Evolutionary conservation across 192 early-diverging fungal species (phyloP), one percentile per base, ranked within the genome.

Genomic region (Podochytrium sp.): DNA sequence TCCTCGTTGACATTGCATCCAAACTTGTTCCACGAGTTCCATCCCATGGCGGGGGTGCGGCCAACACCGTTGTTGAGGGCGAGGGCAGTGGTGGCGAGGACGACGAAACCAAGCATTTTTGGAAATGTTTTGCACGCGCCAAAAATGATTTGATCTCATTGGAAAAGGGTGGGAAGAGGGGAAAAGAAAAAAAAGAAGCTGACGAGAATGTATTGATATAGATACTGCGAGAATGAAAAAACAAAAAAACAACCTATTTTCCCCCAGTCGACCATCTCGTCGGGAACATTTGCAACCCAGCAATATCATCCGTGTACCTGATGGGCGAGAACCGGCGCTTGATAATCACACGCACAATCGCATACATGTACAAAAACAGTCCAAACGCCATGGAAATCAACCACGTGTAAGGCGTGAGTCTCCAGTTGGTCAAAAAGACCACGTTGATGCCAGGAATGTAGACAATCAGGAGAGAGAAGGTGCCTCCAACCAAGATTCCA

Each of bases 261-360:
- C 50, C 66, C 5, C 50, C 58, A 23, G 60, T 63, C 6, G 76
- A 78, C 81, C 81, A 88, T 50, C 90, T 80, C 14, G 90, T 91
- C 55, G 90, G 89, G 68, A 89, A 85, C 90, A 91, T 91, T 59
- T 89, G 84, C 56, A 94, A 84, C 18, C 91, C 92, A 57, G 81
- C 57, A 65, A 93, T 93, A 84, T 77, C 96, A 95, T 35, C 91
- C 84, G 5, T 87, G 78, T 86, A 57, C 34, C 41, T 49, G 65
- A 77, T 27, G 20, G 49, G 65, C 14, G 41, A 40, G 1, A 62
- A 57, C 12, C 38, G 49, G 32, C 34, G 25, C 41, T 61, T 53
- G 18, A 65, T 58, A 14, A 29, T 10, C n/a, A 43, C 23, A 29
- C 43, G 32, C 10, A 43, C 38, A 59, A 62, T 37, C 12, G 67